Percentiles rank a stretch among this genome's conserved stretches.
Evolutionary conservation across 345 rosid genomes (phyloP).

Genomic region (Brassica nigra): DNA sequence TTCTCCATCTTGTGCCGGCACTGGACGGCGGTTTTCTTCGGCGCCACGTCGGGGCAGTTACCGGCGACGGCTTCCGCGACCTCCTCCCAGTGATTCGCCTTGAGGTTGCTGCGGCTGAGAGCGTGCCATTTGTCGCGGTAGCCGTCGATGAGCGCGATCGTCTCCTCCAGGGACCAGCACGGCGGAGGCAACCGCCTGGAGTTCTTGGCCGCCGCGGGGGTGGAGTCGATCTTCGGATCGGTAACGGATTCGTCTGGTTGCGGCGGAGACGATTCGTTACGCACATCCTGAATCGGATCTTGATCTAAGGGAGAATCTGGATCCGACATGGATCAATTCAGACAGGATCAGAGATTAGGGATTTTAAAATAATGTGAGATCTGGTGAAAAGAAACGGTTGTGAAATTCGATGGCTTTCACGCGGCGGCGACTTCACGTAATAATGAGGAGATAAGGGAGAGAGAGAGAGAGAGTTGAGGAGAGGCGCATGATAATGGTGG

Average conservation of each 20-base stretch:
- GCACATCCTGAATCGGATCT: slow-evolving; percentile 30
- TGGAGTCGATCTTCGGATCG: slow-evolving; percentile 26
- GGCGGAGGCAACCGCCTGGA: slow-evolving; percentile 94
- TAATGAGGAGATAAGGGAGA: slow-evolving; percentile 38
- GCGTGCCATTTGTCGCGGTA: slow-evolving; percentile 90
- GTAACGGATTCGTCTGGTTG: slow-evolving; percentile 4
- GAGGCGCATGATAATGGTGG: slow-evolving; percentile 34
- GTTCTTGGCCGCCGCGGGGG: slow-evolving; percentile 33
- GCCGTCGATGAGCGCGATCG: slow-evolving; percentile 72
- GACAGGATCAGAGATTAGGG: not conserved
- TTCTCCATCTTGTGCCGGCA: slow-evolving; percentile 99
- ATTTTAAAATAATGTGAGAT: slow-evolving; percentile 8
- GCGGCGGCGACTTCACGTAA: slow-evolving; percentile 42
- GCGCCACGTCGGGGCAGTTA: slow-evolving; percentile 64
- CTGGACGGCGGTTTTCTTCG: slow-evolving; percentile 82
- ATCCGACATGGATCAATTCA: slow-evolving; percentile 41
- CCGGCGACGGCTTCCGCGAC: slow-evolving; percentile 67
- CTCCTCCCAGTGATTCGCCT: slow-evolving; percentile 94
- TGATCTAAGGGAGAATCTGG: slow-evolving; percentile 44
- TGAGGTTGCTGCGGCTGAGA: slow-evolving; percentile 90
- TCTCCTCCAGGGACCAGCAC: slow-evolving; percentile 92
- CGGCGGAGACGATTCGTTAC: slow-evolving; percentile 29
- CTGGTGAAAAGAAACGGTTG: slow-evolving; percentile 26
- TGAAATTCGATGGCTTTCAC: slow-evolving; percentile 12
- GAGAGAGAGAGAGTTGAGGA: slow-evolving; percentile 26